Conservation (phyloP, 768 basidiomycete species). For the Cystobasidium tubakii region DNA sequence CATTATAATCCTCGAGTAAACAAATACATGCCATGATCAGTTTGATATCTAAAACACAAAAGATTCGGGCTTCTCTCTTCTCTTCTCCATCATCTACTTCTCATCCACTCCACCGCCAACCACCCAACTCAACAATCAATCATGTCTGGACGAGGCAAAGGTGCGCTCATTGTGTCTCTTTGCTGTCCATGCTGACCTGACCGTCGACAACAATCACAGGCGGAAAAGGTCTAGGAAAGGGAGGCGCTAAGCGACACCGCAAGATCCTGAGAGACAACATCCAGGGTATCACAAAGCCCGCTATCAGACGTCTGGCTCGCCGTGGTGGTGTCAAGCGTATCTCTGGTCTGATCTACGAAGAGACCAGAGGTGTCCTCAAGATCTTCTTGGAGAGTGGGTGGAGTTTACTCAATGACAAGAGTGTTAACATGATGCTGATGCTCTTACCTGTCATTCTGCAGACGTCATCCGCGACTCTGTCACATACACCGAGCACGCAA, state of each 20-base stretch:
- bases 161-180: background rate
- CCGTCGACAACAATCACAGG: conserved; percentile 42
- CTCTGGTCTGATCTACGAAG: conserved; percentile 53
- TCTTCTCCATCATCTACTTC: background rate
- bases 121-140: conserved; percentile 43
- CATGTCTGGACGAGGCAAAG: conserved; percentile 96
- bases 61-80: background rate
- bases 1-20: no score
- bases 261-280: conserved; percentile 68
- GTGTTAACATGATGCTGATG: background rate
- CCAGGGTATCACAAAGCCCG: conserved; percentile 80
- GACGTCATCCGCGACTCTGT: conserved; percentile 48
- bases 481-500: conserved; percentile 47
- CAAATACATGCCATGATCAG: no score
- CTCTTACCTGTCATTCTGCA: background rate
- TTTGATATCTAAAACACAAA: no score
- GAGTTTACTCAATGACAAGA: background rate
- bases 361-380: conserved; percentile 58
- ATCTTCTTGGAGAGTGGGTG: conserved; percentile 52
- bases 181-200: background rate
- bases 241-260: conserved; percentile 56
- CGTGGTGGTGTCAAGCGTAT: conserved; percentile 98
- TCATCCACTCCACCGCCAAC: background rate
- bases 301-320: conserved; percentile 84
- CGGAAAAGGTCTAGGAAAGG: conserved; percentile 55